phyloP scores from a whole-genome alignment of 1,139 yeast species.

The Suhomyces choctaworum region DNA sequence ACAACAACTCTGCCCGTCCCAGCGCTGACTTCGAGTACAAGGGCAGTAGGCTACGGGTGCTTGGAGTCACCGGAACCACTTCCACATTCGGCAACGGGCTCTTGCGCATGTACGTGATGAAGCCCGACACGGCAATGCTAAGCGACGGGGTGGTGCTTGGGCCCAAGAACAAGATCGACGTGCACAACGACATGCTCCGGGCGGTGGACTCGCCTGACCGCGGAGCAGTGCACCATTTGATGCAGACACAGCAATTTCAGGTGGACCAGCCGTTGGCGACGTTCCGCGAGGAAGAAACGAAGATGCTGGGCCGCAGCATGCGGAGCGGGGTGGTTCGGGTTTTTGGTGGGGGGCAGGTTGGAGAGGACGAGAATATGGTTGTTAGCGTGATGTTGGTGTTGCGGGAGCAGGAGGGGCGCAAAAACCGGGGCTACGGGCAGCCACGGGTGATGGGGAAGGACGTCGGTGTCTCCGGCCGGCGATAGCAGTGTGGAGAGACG shows the following conservation, averaged over 20 bases:
- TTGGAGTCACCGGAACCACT: conserved; percentile 40
- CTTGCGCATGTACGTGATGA: conserved; percentile 30
- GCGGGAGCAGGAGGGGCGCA: conserved; percentile 41
- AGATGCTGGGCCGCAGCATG: conserved; percentile 23
- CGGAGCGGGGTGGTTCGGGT: conserved; percentile 34
- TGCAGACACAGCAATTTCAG: conserved; percentile 18
- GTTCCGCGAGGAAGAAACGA: conserved; percentile 32
- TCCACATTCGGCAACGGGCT: conserved; percentile 42
- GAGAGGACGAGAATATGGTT: conserved; percentile 28
- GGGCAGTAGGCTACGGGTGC: conserved; percentile 32
- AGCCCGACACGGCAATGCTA: conserved; percentile 22
- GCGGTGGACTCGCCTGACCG: conserved; percentile 16
- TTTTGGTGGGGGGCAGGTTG: conserved; percentile 23
- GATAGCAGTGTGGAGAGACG: not conserved
- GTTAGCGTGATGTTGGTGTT: conserved; percentile 35
- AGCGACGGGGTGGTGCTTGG: conserved; percentile 23
- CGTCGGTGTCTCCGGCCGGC: not conserved
- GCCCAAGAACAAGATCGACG: conserved; percentile 8
- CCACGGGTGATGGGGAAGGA: conserved; percentile 16
- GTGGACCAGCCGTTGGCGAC: conserved; percentile 35
- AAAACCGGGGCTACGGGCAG: conserved; percentile 37
- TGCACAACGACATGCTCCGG: conserved; percentile 10
- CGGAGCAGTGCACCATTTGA: conserved; percentile 14
- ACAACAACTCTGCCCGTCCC: conserved; percentile 39
- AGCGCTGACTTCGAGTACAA: conserved; percentile 34